These are phyloP conservation scores for Chenopodium berlandieri DNA, from an alignment of 148 eudicot genomes.

Conservation along the genomic window DNA sequence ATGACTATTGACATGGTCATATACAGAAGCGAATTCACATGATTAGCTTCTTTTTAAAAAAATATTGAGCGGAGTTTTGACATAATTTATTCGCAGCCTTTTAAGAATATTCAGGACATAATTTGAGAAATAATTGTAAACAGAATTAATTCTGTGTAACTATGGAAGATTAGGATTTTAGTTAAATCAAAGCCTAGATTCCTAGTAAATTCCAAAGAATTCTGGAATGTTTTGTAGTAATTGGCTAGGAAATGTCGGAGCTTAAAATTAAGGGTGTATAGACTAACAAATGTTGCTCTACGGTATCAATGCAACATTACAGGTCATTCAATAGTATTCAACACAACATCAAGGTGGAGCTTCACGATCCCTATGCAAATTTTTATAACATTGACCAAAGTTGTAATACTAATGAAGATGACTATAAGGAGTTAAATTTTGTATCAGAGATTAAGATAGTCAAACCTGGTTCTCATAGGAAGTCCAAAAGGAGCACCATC, in stretches of 20 bases:
- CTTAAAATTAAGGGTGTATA: no score
- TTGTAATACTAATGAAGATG: background rate
- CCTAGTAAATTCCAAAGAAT: no score
- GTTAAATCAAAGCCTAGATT: no score
- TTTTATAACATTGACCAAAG: background rate
- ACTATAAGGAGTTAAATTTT: background rate
- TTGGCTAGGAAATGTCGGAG: no score
- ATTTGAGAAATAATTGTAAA: no score
- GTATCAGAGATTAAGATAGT: background rate
- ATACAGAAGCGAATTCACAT: background rate
- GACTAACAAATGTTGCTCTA: no score
- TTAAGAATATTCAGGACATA: no score
- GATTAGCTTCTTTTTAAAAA: background rate
- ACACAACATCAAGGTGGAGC: no score
- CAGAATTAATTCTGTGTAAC: background rate
- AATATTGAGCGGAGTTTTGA: no score
- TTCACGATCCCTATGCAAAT: no score
- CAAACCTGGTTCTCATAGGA: slow-evolving; percentile 85
- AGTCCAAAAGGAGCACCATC: slow-evolving; percentile 96
- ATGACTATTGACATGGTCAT: slow-evolving; percentile 2
- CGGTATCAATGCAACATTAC: background rate
- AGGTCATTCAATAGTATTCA: background rate
- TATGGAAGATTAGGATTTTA: background rate
- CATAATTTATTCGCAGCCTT: no score
- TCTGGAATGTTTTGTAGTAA: no score